These are phyloP conservation scores for Tricholoma terreum DNA, from an alignment of 768 basidiomycete genomes.

Conservation along the genomic window DNA sequence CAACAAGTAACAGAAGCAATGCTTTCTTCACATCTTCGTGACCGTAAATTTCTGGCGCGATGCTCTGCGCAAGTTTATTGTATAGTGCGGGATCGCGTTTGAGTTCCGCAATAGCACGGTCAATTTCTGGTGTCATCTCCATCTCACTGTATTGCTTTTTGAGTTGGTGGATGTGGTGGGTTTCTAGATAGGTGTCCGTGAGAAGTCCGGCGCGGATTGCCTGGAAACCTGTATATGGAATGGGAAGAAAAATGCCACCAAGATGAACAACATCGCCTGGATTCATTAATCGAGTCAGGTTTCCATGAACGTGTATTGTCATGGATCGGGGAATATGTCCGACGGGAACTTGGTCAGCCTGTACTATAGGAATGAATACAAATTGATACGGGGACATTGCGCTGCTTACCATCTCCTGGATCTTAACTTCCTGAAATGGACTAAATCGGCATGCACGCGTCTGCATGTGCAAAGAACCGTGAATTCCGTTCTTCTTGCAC, in stretches of 20 bases:
- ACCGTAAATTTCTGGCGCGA: constrained; percentile 98
- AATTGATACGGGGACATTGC: background rate
- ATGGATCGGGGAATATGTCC: constrained; percentile 98
- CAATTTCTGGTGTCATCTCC: constrained; percentile 86
- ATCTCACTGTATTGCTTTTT: constrained; percentile 97
- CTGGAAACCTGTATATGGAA: constrained; percentile 97
- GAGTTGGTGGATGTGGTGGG: constrained; percentile 85
- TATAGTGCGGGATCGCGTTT: constrained; percentile 78
- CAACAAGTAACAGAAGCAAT: constrained; percentile 84
- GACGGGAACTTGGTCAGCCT: constrained; percentile 99
- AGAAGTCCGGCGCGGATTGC: constrained; percentile 94
- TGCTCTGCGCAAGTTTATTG: constrained; percentile 83
- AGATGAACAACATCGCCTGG: constrained; percentile 96
- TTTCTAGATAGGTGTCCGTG: constrained; percentile 96
- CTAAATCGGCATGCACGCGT: constrained; percentile 95
- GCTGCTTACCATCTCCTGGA: constrained; percentile 89
- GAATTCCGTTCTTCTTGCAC: constrained; percentile 82
- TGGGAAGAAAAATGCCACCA: constrained; percentile 95
- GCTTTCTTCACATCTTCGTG: constrained; percentile 98
- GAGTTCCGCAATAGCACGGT: constrained; percentile 63
- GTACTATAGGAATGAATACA: constrained; percentile 3
- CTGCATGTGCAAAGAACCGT: constrained; percentile 96
- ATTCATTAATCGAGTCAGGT: constrained; percentile 84
- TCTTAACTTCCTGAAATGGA: constrained; percentile 98
- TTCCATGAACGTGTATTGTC: constrained; percentile 93